Evolutionary conservation across 768 basidiomycete genomes (phyloP).

Genomic region (Lentinula detonsa): DNA sequence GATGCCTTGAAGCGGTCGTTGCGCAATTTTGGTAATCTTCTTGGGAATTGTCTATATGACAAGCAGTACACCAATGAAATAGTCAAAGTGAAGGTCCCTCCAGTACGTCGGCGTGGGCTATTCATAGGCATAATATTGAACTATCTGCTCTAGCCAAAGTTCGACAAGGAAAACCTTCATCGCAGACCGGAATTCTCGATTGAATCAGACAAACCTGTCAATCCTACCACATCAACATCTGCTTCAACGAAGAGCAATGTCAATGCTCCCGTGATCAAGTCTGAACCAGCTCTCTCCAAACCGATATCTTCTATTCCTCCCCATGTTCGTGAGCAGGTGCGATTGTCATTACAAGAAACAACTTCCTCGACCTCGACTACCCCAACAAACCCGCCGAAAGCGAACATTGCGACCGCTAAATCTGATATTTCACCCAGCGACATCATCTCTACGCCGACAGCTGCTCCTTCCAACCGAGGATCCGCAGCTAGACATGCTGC

Average conservation of each 20-base stretch:
- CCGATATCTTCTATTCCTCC: conserved; percentile 30
- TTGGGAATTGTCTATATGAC: conserved; percentile 98
- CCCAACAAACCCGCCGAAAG: neutral
- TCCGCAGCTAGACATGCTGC: conserved; percentile 3
- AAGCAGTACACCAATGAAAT: conserved; percentile 83
- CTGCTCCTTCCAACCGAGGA: conserved; percentile 5
- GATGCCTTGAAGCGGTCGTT: conserved; percentile 90
- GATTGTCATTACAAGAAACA: conserved; percentile 6
- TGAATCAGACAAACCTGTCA: conserved; percentile 24
- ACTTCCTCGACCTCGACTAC: neutral
- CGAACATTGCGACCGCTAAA: conserved; percentile 8
- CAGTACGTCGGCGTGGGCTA: conserved; percentile 44
- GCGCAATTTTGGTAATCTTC: conserved; percentile 87
- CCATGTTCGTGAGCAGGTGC: conserved; percentile 27
- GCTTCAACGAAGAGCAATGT: neutral
- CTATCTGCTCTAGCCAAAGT: conserved; percentile 43
- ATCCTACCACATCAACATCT: neutral
- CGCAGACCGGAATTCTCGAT: conserved; percentile 66
- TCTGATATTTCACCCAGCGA: neutral
- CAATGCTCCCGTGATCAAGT: neutral
- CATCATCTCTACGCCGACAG: conserved; percentile 9
- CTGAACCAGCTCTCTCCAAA: conserved; percentile 12
- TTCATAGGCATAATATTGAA: neutral
- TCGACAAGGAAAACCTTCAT: conserved; percentile 62
- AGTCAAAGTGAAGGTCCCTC: conserved; percentile 78